Percentiles rank a stretch among this genome's conserved stretches.
These are phyloP conservation scores for Striga hermonthica DNA, from an alignment of 305 asterid genomes.

Conservation along the genomic window DNA sequence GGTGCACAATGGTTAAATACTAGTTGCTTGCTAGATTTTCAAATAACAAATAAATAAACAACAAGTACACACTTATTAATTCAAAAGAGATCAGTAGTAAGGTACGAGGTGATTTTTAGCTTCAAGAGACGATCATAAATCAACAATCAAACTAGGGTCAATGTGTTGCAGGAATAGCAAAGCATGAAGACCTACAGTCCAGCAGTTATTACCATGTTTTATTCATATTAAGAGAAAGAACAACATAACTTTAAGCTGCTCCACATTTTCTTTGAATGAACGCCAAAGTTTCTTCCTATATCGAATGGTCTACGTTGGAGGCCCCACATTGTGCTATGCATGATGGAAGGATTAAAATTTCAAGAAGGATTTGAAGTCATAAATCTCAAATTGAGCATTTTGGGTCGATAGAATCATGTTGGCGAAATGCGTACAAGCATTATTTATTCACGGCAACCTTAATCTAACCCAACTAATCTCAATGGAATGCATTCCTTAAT, in stretches of 20 bases:
- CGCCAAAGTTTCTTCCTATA: not conserved
- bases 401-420: not conserved
- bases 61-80: not conserved
- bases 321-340: not conserved
- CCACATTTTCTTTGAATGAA: not conserved
- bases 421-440: not conserved
- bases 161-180: not conserved
- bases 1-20: not conserved
- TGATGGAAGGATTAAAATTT: not conserved
- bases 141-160: constrained; percentile 5
- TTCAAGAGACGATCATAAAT: not conserved
- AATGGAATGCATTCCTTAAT: constrained; percentile 1
- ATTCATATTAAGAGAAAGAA: not conserved
- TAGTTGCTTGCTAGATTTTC: not conserved
- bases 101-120: constrained; percentile 5
- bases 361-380: not conserved
- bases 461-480: constrained; percentile 18
- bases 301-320: not conserved
- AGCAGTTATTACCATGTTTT: not conserved
- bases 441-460: not conserved
- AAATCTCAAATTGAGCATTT: not conserved
- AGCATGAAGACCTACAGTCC: not conserved
- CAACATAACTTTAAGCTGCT: too few species aligned
- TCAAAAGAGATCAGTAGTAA: not conserved
- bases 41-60: too few species aligned